phyloP scores from a whole-genome alignment of 2,329 filamentous ascomycete species.

The Venturia oleaginea region DNA sequence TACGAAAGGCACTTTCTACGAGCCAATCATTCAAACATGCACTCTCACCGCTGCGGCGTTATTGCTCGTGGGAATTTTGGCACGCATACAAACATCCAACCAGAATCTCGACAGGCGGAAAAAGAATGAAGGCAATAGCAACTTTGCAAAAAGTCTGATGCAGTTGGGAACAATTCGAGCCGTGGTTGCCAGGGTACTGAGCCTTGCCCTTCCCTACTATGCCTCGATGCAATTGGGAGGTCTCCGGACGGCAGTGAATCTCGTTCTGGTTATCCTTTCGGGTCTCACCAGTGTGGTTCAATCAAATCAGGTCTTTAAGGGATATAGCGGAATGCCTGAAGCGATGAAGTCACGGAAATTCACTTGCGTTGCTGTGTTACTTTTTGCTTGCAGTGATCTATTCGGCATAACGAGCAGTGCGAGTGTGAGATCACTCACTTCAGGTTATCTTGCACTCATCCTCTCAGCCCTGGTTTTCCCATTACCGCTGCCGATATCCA shows the following conservation, averaged over 20 bases:
- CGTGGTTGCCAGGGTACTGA: slow-evolving; percentile 21
- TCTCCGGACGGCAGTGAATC: slow-evolving; percentile 41
- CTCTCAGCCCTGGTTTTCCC: slow-evolving; percentile 8
- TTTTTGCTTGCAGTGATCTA: slow-evolving; percentile 1
- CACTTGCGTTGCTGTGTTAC: neutral
- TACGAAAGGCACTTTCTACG: slow-evolving; percentile 12
- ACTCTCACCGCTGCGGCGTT: slow-evolving; percentile 38
- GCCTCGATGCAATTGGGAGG: slow-evolving; percentile 47
- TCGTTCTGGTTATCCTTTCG: slow-evolving; percentile 39
- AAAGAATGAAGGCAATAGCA: neutral
- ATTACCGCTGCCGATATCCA: slow-evolving; percentile 5
- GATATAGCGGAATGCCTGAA: neutral
- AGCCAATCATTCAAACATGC: slow-evolving; percentile 35
- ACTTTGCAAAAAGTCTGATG: slow-evolving; percentile 18
- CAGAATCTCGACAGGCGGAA: slow-evolving; percentile 18
- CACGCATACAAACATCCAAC: slow-evolving; percentile 24
- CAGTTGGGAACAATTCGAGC: neutral
- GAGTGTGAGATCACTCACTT: neutral
- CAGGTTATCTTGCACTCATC: slow-evolving; percentile 11
- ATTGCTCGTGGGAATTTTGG: slow-evolving; percentile 34
- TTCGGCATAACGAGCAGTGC: neutral
- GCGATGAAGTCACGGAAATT: neutral
- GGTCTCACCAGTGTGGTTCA: slow-evolving; percentile 26
- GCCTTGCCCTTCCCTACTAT: slow-evolving; percentile 46
- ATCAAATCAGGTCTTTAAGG: neutral